Conservation (phyloP, 345 rosid species). For the Aurinia saxatilis region DNA sequence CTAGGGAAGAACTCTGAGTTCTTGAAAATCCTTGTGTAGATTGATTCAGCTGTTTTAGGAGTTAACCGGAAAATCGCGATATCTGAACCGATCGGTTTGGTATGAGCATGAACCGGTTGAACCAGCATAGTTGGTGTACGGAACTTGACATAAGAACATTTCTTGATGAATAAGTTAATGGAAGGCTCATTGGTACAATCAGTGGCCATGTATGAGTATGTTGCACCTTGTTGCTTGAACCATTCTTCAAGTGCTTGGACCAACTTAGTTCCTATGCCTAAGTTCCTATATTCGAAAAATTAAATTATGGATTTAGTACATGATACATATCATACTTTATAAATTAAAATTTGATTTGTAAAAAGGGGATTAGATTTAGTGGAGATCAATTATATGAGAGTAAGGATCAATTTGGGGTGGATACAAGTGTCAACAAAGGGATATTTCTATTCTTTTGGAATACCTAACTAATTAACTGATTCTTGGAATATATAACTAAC, state of each 20-base stretch:
- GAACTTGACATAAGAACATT: conserved; percentile 45
- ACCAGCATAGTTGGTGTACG: conserved; percentile 52
- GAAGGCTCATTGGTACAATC: conserved; percentile 58
- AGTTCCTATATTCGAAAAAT: conserved; percentile 50
- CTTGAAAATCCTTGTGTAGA: conserved; percentile 37
- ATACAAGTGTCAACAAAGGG: conserved; percentile 19
- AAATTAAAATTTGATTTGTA: neutral
- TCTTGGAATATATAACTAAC: neutral
- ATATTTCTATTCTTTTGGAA: neutral
- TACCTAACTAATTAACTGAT: conserved; percentile 1
- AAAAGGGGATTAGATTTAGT: too few species aligned
- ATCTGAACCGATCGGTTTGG: conserved; percentile 29
- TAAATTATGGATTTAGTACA: neutral
- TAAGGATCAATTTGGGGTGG: conserved; percentile 4
- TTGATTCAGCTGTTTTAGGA: conserved; percentile 26
- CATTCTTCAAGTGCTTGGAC: conserved; percentile 54
- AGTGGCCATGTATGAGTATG: conserved; percentile 67
- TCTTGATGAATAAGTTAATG: conserved; percentile 54
- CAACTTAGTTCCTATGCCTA: conserved; percentile 51
- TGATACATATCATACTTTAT: neutral
- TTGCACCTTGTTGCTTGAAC: conserved; percentile 58
- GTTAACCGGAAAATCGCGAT: conserved; percentile 31
- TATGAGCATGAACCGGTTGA: conserved; percentile 73
- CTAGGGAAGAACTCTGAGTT: conserved; percentile 54
- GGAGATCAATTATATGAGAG: too few species aligned